phyloP scores from a whole-genome alignment of 345 rosid species.

The rapeseed (Brassica napus) region Da-Ae NC_063450.1:52853501-52854000 shows the following conservation, averaged over 20 bases:
- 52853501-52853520: constrained; percentile 13
- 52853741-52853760: constrained; percentile 39
- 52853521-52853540: background rate
- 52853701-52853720: constrained; percentile 22
- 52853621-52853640: background rate
- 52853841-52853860: constrained; percentile 18
- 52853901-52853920: constrained; percentile 15
- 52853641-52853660: background rate
- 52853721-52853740: constrained; percentile 13
- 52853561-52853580: background rate
- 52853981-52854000: constrained; percentile 65
- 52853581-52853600: background rate
- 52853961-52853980: constrained; percentile 29
- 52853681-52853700: background rate
- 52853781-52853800: background rate
- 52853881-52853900: background rate
- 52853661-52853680: background rate
- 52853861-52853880: constrained; percentile 18
- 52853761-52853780: background rate
- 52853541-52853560: background rate
- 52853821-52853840: constrained; percentile 13
- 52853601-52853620: constrained; percentile 9
- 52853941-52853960: constrained; percentile 27
- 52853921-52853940: constrained; percentile 34
- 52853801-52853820: constrained; percentile 9